Base-by-base conservation (phyloP, 1,284 basidiomycete genomes). In the Heterobasidion annosum region DNA sequence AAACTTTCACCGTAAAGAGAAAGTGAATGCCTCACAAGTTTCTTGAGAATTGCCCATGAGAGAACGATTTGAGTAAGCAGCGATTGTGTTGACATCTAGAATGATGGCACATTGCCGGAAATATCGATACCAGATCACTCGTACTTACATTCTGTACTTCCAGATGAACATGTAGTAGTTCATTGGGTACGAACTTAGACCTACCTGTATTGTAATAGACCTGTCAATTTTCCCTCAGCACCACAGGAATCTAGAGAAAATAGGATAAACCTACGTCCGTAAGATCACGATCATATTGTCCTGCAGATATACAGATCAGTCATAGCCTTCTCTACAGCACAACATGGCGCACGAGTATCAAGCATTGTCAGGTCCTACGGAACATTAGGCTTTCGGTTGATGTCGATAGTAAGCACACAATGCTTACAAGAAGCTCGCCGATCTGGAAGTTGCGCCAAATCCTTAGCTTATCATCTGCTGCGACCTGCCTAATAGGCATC, bases 401-500 rank as follows among this genome's bases (percentile, higher is more conserved):
- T 8, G 37, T n/a, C 3, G 25, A 25, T 25, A 25, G 5, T 25
- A 25, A 25, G 37, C 37, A 10, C 12, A 12, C 12, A 40, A n/a
- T n/a, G 37, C 64, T 50, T 48, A 68, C 67, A 58, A 81, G 61
- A 9, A 85, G 71, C 62, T 80, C 78, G 48, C 82, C 83, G 34
- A 84, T 76, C 63, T 81, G 75, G 71, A 85, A 84, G 62, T 79
- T 80, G 40, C 83, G 73, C 82, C 82, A 87, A 58, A 86, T 84
- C 12, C 83, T 72, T 12, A 85, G 73, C 59, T 80, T 73, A 62
- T 86, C 82, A 52, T 76, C 76, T 2, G 75, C 73, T 55, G 75
- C 75, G 13, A 85, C 80, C 63, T 84, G 82, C 8, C 82, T 73
- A 56, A 86, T 82, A 13, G 84, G 83, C 71, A 86, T 78, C 82